A percentile compares a stretch with the other conserved stretches of the same genome.
These are phyloP conservation scores for Polytrichum commune DNA, from an alignment of 225 moss, liverwort and hornwort genomes.

Conservation along the genomic window DNA sequence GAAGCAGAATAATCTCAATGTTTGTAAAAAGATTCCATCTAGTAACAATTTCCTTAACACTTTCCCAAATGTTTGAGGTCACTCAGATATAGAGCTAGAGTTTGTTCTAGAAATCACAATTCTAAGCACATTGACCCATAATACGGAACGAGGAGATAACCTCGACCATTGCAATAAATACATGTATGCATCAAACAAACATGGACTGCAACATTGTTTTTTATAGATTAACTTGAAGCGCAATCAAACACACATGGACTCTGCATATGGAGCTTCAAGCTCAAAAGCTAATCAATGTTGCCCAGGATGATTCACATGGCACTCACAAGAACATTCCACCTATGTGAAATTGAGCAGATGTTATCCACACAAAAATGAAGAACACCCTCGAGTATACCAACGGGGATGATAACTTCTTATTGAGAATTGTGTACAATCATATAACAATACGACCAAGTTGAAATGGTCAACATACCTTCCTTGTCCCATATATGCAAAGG, in stretches of 20 bases:
- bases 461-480: constrained; percentile 51
- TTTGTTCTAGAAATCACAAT: neutral
- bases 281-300: neutral
- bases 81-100: neutral
- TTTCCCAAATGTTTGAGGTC: no score
- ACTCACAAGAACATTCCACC: neutral
- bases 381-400: neutral
- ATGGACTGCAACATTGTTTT: no score
- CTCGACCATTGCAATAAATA: no score
- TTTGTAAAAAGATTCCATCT: no score
- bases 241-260: no score
- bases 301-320: constrained; percentile 8
- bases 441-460: neutral
- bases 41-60: no score
- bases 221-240: no score
- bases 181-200: no score
- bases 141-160: no score
- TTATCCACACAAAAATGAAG: neutral
- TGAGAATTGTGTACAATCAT: neutral
- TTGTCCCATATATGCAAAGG: constrained; percentile 93
- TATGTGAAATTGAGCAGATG: neutral
- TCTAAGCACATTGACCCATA: no score
- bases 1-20: neutral
- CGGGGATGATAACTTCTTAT: neutral
- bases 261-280: no score